phyloP scores from a whole-genome alignment of 768 basidiomycete genomes.

The Leccinum uliginosum region DNA sequence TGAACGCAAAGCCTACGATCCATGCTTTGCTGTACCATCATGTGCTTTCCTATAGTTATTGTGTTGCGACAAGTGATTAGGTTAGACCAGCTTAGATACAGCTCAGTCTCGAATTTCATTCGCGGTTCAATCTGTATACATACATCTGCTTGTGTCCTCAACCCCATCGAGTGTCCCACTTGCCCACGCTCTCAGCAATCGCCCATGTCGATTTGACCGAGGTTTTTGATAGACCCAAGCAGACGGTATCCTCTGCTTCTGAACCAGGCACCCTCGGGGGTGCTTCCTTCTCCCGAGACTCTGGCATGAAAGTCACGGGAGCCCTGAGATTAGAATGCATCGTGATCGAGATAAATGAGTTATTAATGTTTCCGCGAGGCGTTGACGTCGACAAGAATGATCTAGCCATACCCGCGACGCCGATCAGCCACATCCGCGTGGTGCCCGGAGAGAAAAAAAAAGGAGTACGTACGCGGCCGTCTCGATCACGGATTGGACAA shows the following conservation, averaged over 20 bases:
- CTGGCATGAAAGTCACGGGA: constrained; percentile 52
- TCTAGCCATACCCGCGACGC: neutral
- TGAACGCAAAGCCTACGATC: constrained; percentile 20
- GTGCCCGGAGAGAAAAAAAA: neutral
- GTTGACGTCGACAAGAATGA: constrained; percentile 7
- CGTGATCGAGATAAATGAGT: constrained; percentile 16
- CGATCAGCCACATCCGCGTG: neutral
- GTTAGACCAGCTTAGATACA: constrained; percentile 22
- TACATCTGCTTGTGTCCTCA: constrained; percentile 13
- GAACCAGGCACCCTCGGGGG: constrained; percentile 40
- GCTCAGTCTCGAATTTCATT: constrained; percentile 23
- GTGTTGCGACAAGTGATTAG: constrained; percentile 29
- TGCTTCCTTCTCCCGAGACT: constrained; percentile 17
- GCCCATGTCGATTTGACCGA: constrained; percentile 33
- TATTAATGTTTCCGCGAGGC: constrained; percentile 3
- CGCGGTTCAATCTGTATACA: constrained; percentile 20
- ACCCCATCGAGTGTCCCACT: constrained; percentile 40
- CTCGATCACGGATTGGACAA: constrained; percentile 52
- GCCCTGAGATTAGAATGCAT: constrained; percentile 38
- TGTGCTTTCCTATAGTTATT: constrained; percentile 29
- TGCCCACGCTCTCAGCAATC: constrained; percentile 41
- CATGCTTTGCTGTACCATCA: constrained; percentile 31
- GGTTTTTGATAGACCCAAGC: constrained; percentile 34
- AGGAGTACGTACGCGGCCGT: constrained; percentile 30
- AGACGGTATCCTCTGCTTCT: constrained; percentile 54